phyloP scores from a whole-genome alignment of 495 filamentous ascomycete species.

The Hypoxylon cercidicola region DNA sequence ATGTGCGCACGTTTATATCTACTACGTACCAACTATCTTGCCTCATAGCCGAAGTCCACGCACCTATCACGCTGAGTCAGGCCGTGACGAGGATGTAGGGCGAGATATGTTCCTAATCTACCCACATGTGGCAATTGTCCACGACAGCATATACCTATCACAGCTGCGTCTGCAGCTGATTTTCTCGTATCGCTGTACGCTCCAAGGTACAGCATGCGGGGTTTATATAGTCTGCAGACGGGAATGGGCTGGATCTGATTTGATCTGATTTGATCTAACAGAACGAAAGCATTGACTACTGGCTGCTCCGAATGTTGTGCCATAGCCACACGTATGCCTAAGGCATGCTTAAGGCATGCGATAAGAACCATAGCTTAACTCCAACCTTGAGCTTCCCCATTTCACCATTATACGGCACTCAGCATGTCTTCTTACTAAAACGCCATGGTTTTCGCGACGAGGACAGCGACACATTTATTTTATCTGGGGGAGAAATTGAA shows the following conservation, averaged over 20 bases:
- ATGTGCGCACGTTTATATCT: no score
- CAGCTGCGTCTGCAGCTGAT: not conserved
- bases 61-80: slow-evolving; percentile 17
- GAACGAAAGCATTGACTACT: not conserved
- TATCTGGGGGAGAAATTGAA: no score
- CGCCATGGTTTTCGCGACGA: no score
- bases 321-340: no score
- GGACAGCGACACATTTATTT: no score
- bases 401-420: no score
- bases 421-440: no score
- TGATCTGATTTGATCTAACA: slow-evolving; percentile 7
- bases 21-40: slow-evolving; percentile 3
- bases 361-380: no score
- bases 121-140: slow-evolving; percentile 27
- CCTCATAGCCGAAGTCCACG: not conserved
- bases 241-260: slow-evolving; percentile 30
- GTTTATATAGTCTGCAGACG: slow-evolving; percentile 19
- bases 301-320: no score
- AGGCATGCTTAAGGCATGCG: no score
- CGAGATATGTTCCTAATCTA: not conserved
- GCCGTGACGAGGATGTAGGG: slow-evolving; percentile 14
- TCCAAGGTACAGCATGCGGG: slow-evolving; percentile 35
- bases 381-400: no score
- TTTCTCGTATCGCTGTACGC: slow-evolving; percentile 29
- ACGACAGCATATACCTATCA: slow-evolving; percentile 31